Evolutionary conservation across 139 green algal genomes (phyloP).

Genomic region (Tetraselmis chui): DNA sequence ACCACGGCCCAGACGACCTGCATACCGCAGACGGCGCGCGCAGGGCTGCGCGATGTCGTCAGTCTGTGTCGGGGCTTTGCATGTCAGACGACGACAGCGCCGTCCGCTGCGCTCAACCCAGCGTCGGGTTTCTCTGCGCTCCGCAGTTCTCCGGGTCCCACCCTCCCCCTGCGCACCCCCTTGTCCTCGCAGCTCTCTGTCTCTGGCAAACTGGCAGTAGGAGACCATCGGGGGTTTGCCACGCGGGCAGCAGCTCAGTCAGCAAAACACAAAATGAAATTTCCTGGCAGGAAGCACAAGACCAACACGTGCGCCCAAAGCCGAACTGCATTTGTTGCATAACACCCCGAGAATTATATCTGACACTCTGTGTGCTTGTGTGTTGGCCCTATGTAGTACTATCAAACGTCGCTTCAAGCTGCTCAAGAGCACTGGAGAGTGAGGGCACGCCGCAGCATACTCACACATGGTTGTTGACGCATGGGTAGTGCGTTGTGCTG

Average conservation of each 20-base stretch:
- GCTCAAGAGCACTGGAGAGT: background rate
- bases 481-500: background rate
- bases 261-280: background rate
- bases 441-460: background rate
- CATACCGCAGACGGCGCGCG: too few relatives aligned
- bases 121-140: too few relatives aligned
- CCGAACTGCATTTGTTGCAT: background rate
- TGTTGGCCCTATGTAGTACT: background rate
- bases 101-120: too few relatives aligned
- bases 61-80: too few relatives aligned
- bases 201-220: too few relatives aligned
- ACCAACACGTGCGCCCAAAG: background rate
- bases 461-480: background rate
- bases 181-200: too few relatives aligned
- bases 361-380: background rate
- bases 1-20: too few relatives aligned
- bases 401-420: background rate
- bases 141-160: too few relatives aligned
- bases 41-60: too few relatives aligned
- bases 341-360: background rate
- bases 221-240: background rate
- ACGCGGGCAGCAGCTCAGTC: background rate
- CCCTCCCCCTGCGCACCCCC: too few relatives aligned
- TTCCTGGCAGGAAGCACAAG: background rate
- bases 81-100: too few relatives aligned